phyloP scores from a whole-genome alignment of 2,329 filamentous ascomycete genomes.

The Chaetomiaceae sp. region DNA sequence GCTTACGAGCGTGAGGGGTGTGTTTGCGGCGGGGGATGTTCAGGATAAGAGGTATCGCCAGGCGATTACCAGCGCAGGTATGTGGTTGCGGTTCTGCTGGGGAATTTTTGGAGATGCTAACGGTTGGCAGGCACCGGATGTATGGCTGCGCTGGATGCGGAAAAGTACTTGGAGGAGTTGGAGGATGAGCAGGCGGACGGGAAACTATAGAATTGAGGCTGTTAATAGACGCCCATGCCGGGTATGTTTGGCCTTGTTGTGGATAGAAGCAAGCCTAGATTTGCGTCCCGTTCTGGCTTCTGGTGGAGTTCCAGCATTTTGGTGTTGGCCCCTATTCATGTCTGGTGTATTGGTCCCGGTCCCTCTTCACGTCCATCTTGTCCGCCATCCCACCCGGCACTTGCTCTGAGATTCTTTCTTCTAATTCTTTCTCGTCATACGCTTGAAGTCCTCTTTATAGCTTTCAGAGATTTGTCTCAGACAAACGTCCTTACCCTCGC shows the following conservation, averaged over 20 bases:
- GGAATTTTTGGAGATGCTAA: conserved; percentile 21
- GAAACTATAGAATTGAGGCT: conserved; percentile 26
- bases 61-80: conserved; percentile 94
- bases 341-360: too few species aligned
- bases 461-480: too few species aligned
- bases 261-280: conserved; percentile 6
- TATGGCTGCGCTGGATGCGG: conserved; percentile 90
- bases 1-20: conserved; percentile 80
- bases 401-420: background rate
- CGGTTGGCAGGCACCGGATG: conserved; percentile 71
- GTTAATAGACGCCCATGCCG: background rate
- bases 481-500: too few species aligned
- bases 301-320: too few species aligned
- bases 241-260: background rate
- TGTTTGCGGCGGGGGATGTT: conserved; percentile 95
- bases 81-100: conserved; percentile 33
- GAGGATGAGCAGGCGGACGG: conserved; percentile 46
- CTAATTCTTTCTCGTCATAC: too few species aligned
- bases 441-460: too few species aligned
- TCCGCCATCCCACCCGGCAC: too few species aligned
- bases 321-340: too few species aligned
- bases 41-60: conserved; percentile 98
- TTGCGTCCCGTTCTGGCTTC: background rate
- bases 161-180: conserved; percentile 81
- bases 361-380: background rate